phyloP scores from a whole-genome alignment of 352 stramenopile species.

The Sclerospora graminicola region DNA sequence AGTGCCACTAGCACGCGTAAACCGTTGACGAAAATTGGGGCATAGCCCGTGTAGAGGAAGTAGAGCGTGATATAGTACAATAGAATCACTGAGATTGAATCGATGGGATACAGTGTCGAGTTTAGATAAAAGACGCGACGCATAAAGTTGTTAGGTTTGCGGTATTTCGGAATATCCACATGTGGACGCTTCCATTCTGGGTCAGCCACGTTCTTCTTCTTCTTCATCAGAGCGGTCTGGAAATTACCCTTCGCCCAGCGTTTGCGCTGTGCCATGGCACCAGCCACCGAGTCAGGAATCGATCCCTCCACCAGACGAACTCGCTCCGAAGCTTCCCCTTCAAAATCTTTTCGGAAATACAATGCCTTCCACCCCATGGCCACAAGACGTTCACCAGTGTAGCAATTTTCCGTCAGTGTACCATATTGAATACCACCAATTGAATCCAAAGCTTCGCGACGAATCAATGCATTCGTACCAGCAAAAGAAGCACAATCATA shows the following conservation, averaged over 20 bases:
- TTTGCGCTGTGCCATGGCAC: constrained; percentile 64
- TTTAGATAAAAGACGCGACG: constrained; percentile 81
- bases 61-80: constrained; percentile 84
- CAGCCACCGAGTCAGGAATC: constrained; percentile 71
- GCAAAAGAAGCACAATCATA: constrained; percentile 75
- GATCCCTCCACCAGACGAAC: constrained; percentile 69
- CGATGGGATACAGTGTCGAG: constrained; percentile 68
- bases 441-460: constrained; percentile 73
- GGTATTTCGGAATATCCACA: constrained; percentile 65
- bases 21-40: constrained; percentile 69
- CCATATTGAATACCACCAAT: constrained; percentile 82
- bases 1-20: constrained; percentile 54
- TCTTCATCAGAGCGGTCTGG: constrained; percentile 77
- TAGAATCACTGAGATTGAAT: constrained; percentile 62
- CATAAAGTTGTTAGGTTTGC: constrained; percentile 77
- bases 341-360: constrained; percentile 85
- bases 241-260: constrained; percentile 83
- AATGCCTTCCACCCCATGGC: constrained; percentile 78
- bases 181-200: constrained; percentile 72
- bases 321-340: constrained; percentile 63
- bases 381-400: constrained; percentile 66
- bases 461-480: constrained; percentile 74
- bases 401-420: constrained; percentile 74
- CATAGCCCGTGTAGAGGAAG: constrained; percentile 80
- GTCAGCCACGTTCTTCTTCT: constrained; percentile 66